phyloP scores from a whole-genome alignment of 306 rosid species.

The barrel medic (Medicago truncatula) region DNA sequence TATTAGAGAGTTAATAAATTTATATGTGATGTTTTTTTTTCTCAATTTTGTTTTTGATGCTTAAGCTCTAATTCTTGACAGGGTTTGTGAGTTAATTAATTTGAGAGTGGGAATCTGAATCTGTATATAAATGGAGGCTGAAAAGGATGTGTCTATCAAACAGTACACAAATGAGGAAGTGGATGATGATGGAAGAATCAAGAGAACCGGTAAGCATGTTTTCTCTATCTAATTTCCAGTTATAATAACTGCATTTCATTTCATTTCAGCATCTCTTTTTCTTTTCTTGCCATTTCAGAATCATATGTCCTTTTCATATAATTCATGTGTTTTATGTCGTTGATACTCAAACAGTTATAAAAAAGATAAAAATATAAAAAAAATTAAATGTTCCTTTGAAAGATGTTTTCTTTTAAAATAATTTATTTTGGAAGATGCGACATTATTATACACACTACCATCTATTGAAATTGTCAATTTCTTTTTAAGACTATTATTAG shows the following conservation, averaged over 20 bases:
- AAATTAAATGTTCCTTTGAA: neutral
- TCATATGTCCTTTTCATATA: neutral
- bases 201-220: constrained; percentile 38
- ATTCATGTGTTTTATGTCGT: neutral
- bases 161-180: constrained; percentile 14
- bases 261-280: neutral
- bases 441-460: neutral
- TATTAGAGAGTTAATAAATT: neutral
- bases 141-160: neutral
- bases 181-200: constrained; percentile 49
- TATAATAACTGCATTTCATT: neutral
- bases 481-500: neutral
- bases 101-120: neutral
- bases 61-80: neutral
- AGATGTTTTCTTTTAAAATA: neutral
- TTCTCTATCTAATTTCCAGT: neutral
- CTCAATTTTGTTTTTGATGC: neutral
- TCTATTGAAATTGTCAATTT: neutral
- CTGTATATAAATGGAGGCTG: constrained; percentile 31
- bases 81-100: neutral
- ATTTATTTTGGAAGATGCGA: neutral
- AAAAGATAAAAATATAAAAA: neutral
- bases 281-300: neutral
- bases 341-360: neutral
- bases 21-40: neutral